phyloP scores from a whole-genome alignment of 306 rosid species.

The Prunus armeniaca region DNA sequence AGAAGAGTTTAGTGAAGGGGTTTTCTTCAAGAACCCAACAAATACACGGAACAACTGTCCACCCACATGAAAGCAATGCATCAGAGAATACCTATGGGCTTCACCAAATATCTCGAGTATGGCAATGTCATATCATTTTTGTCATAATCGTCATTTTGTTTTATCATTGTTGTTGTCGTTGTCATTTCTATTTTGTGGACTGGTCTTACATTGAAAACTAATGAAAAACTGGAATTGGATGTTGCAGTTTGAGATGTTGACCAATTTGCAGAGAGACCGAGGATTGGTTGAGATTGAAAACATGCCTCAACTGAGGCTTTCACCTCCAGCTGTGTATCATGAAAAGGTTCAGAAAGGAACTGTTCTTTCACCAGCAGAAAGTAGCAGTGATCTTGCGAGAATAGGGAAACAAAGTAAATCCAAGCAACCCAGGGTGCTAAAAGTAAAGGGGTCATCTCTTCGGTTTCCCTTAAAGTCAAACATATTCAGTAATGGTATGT shows the following conservation, averaged over 20 bases:
- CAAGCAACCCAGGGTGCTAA: constrained; percentile 61
- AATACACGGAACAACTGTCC: constrained; percentile 48
- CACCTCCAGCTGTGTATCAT: constrained; percentile 92
- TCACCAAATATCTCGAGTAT: constrained; percentile 83
- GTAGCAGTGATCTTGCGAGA: constrained; percentile 44
- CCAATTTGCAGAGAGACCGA: constrained; percentile 61
- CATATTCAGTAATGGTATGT: constrained; percentile 53
- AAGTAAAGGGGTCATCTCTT: constrained; percentile 75
- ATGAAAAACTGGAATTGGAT: constrained; percentile 26
- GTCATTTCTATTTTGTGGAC: not conserved
- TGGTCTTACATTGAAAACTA: constrained; percentile 17
- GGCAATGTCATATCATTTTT: not conserved
- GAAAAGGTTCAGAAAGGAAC: constrained; percentile 74
- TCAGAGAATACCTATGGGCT: constrained; percentile 54
- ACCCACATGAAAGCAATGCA: constrained; percentile 56
- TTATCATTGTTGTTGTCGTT: not conserved
- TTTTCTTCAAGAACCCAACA: constrained; percentile 47
- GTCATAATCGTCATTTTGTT: not conserved
- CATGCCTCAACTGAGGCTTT: constrained; percentile 79
- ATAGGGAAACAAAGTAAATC: constrained; percentile 48
- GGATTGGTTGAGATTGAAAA: constrained; percentile 77
- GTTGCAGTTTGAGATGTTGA: constrained; percentile 91
- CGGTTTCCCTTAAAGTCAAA: constrained; percentile 74
- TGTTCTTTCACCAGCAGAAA: constrained; percentile 55
- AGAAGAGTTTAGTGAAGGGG: constrained; percentile 59